Evolutionary conservation across 257 asterid species (phyloP).

Genomic region (Solanum rostratum): DNA sequence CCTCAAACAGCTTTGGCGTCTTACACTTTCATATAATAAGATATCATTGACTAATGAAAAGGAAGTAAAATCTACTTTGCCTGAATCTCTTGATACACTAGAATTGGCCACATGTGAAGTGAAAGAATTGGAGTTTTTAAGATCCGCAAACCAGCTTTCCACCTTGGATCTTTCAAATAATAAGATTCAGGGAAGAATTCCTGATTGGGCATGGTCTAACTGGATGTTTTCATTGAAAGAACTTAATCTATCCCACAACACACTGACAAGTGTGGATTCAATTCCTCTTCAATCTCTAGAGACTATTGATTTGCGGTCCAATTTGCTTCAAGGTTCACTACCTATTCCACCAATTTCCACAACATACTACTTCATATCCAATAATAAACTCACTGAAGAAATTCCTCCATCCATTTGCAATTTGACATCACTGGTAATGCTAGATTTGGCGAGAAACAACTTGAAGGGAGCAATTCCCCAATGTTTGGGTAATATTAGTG

Average conservation of each 20-base stretch:
- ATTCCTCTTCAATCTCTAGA: rapidly evolving
- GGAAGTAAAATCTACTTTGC: not conserved
- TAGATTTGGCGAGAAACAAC: not conserved
- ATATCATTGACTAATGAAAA: not conserved
- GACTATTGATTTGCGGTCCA: not conserved
- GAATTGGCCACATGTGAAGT: not conserved
- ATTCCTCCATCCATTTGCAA: not conserved
- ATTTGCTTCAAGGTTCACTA: not conserved
- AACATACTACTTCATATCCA: not conserved
- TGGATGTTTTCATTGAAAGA: too few relatives aligned
- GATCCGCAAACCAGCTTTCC: rapidly evolving
- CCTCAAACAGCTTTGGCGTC: not conserved
- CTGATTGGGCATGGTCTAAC: not conserved
- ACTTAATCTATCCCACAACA: too few relatives aligned
- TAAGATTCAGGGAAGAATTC: not conserved
- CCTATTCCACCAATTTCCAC: not conserved
- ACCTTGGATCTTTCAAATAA: not conserved
- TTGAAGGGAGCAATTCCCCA: rapidly evolving
- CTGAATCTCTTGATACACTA: rapidly evolving
- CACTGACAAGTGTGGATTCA: not conserved
- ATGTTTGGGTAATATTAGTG: not conserved
- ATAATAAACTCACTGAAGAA: not conserved
- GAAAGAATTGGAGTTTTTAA: not conserved
- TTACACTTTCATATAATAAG: not conserved
- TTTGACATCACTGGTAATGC: not conserved